These are phyloP conservation scores for Sporothrix schenckii DNA, from an alignment of 2,329 filamentous ascomycete species.

Conservation along the genomic window DNA sequence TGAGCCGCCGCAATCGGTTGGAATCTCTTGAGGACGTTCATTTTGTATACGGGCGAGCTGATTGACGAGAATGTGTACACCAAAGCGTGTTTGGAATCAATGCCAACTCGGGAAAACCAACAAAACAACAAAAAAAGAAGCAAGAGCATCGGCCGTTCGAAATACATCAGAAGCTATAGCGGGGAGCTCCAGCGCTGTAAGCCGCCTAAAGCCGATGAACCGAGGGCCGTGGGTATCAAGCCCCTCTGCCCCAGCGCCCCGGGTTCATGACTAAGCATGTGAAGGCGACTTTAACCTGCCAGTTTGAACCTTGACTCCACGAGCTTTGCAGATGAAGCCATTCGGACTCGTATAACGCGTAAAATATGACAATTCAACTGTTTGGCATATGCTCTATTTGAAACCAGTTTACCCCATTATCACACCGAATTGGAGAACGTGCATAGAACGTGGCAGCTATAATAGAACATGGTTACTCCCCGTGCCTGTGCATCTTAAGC, in stretches of 20 bases:
- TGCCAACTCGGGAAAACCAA: not conserved
- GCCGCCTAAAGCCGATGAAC: constrained; percentile 36
- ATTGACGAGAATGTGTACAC: not conserved
- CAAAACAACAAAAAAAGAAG: not conserved
- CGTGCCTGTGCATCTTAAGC: not conserved
- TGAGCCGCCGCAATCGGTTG: constrained; percentile 64
- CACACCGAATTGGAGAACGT: not conserved
- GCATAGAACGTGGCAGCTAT: not conserved
- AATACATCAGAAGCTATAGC: constrained; percentile 22
- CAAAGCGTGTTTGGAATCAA: not conserved
- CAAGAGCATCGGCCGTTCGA: not conserved
- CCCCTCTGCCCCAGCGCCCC: constrained; percentile 18
- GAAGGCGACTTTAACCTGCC: not conserved
- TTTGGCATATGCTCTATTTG: too few species aligned
- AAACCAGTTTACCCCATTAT: too few species aligned
- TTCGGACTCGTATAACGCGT: too few species aligned
- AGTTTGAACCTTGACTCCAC: too few species aligned
- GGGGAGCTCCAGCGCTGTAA: constrained; percentile 29
- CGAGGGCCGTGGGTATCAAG: constrained; percentile 27
- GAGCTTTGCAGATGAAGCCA: too few species aligned
- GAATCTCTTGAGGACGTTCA: constrained; percentile 61
- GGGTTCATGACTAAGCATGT: constrained; percentile 25
- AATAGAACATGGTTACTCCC: not conserved
- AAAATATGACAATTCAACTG: too few species aligned
- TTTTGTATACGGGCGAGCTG: constrained; percentile 37